Evolutionary conservation across 1,284 basidiomycete genomes (phyloP), one percentile per base, ranked within the genome.

Genomic region (Coriolopsis trogii): DNA sequence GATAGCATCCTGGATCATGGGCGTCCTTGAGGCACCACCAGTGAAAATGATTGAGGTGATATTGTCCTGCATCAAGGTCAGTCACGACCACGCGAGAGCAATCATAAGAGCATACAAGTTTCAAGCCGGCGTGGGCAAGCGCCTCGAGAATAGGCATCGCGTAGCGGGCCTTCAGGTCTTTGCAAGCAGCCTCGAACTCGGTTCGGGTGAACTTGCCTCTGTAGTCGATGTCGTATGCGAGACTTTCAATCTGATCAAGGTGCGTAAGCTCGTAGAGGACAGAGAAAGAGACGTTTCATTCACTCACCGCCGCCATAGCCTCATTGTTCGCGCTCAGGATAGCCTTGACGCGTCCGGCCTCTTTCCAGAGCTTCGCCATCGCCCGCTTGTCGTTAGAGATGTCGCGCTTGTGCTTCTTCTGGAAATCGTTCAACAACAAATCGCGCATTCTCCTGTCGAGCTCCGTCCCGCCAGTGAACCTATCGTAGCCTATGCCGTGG

Each of bases 251-350:
- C 82, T 90, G 61, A 33, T 41, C 29, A 24, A n/a, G 29, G 41
- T 34, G 23, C 13, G 34, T 62, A 24, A 61, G 29, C 15, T 24
- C 13, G 13, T 48, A 39, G 38, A 23, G 29, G 16, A 30, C 61
- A 31, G n/a, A n/a, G 15, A 10, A 45, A 45, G 15, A 23, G 13
- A 28, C 46, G 38, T 21, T 41, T 25, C 21, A 23, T 29, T 43
- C 53, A 71, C 84, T 68, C 69, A 94, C 89, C 58, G 81, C 78
- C 21, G 87, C 81, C 41, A 72, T 75, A 16, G 89, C 89, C 41
- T 95, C 93, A 9, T 79, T 78, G 68, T 99, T 99, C 42, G 95
- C 95, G 64, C 94, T 97, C 54, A 99, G 75, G 61, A 99, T 90
- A 18, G 89, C 82, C 77, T 98, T 99, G 62, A 98, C 84, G 49